Conservation (phyloP, 305 asterid genomes). For the Euphrasia arctica region DNA sequence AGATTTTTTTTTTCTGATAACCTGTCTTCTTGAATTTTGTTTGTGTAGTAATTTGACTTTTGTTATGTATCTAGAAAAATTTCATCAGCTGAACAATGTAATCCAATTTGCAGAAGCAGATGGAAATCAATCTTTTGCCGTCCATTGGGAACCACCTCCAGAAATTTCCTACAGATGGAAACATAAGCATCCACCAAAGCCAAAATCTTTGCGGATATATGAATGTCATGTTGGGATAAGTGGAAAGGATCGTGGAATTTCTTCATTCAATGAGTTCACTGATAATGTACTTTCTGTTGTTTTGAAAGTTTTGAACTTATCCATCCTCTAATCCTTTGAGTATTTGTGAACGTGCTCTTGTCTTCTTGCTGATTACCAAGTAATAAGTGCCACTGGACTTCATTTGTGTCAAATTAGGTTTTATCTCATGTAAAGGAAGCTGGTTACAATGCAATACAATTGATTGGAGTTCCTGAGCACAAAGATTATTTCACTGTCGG, state of each 20-base stretch:
- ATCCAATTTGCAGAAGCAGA: slow-evolving; percentile 53
- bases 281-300: slow-evolving; percentile 43
- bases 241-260: slow-evolving; percentile 68
- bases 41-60: slow-evolving; percentile 22
- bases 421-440: slow-evolving; percentile 90
- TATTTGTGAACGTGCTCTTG: slow-evolving; percentile 20
- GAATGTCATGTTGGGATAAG: slow-evolving; percentile 97
- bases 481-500: slow-evolving; percentile 93
- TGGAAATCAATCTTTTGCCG: slow-evolving; percentile 80
- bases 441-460: slow-evolving; percentile 91
- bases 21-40: slow-evolving; percentile 10
- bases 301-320: slow-evolving; percentile 16
- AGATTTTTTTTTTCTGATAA: background rate
- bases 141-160: slow-evolving; percentile 98
- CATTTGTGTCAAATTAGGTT: slow-evolving; percentile 47
- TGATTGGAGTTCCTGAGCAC: slow-evolving; percentile 94
- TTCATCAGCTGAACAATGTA: slow-evolving; percentile 22
- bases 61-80: slow-evolving; percentile 17
- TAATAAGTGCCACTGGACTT: slow-evolving; percentile 27
- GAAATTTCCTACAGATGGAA: slow-evolving; percentile 79
- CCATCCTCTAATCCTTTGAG: slow-evolving; percentile 9
- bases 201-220: slow-evolving; percentile 85
- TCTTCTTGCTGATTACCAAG: slow-evolving; percentile 21
- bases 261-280: slow-evolving; percentile 71
- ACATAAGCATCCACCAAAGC: slow-evolving; percentile 69